Conservation (phyloP, 1,139 yeast species). For the Geotrichum reessii region DNA sequence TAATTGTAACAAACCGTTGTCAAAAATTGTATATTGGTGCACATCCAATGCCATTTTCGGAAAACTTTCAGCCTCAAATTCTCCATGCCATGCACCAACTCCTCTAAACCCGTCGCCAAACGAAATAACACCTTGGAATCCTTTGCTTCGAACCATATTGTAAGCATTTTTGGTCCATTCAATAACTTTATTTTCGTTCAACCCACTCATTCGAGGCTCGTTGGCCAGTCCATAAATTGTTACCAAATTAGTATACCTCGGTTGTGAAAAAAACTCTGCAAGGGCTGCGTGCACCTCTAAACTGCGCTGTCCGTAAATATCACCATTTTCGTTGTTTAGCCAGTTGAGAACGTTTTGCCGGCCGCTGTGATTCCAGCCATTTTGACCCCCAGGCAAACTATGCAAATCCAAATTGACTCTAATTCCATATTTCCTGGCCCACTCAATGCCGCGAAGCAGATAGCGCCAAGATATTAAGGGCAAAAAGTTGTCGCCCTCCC, state of each 20-base stretch:
- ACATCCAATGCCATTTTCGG: slow-evolving; percentile 60
- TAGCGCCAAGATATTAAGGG: slow-evolving; percentile 67
- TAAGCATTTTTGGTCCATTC: slow-evolving; percentile 36
- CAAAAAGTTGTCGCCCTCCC: slow-evolving; percentile 74
- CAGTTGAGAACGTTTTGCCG: slow-evolving; percentile 59
- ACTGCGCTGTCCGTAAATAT: slow-evolving; percentile 47
- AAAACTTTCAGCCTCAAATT: slow-evolving; percentile 47
- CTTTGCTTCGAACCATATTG: slow-evolving; percentile 28
- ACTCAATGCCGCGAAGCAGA: slow-evolving; percentile 66
- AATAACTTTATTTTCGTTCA: slow-evolving; percentile 28
- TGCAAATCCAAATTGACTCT: slow-evolving; percentile 90
- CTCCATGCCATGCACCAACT: slow-evolving; percentile 30
- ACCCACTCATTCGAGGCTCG: slow-evolving; percentile 74
- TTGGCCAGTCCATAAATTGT: slow-evolving; percentile 79
- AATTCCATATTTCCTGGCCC: slow-evolving; percentile 61
- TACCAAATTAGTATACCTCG: slow-evolving; percentile 61
- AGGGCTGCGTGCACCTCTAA: slow-evolving; percentile 59
- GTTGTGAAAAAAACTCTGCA: slow-evolving; percentile 57
- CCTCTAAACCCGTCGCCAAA: slow-evolving; percentile 38
- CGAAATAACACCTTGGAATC: slow-evolving; percentile 30
- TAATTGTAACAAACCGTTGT: slow-evolving; percentile 50
- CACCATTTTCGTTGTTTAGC: slow-evolving; percentile 44
- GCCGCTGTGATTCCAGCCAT: slow-evolving; percentile 95
- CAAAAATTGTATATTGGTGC: slow-evolving; percentile 61
- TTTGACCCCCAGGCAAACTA: slow-evolving; percentile 94